These are phyloP conservation scores for Sporisorium scitamineum DNA, from an alignment of 1,284 basidiomycete species.

Conservation along the genomic window DNA sequence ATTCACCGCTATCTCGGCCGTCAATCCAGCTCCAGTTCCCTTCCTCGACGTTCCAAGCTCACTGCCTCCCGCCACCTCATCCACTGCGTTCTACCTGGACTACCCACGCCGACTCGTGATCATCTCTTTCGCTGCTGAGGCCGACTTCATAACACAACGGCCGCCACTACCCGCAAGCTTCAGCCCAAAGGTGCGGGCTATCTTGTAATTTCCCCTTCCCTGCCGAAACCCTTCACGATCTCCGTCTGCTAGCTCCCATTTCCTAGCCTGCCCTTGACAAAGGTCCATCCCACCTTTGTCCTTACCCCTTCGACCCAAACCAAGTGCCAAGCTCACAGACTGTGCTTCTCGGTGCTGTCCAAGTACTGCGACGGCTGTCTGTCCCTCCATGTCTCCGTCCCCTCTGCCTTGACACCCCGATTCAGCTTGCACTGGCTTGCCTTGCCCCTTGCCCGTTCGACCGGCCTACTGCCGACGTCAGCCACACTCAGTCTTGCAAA, in stretches of 20 bases:
- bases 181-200: too few species aligned
- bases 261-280: neutral
- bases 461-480: neutral
- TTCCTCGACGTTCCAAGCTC: neutral
- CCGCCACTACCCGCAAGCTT: too few species aligned
- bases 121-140: neutral
- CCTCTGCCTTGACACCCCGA: neutral
- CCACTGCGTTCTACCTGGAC: neutral
- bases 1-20: neutral
- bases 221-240: neutral
- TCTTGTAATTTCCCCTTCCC: too few species aligned
- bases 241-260: neutral
- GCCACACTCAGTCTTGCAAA: neutral
- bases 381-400: conserved; percentile 3
- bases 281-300: neutral
- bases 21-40: neutral
- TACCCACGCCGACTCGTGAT: too few species aligned
- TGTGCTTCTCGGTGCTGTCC: neutral
- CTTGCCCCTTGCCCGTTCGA: neutral
- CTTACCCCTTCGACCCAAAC: neutral
- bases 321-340: neutral
- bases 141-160: neutral
- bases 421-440: conserved; percentile 1
- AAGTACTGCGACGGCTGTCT: neutral
- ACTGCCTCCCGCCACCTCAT: neutral